Evolutionary conservation across 176 grass and related monocot genomes (phyloP).

Genomic region (Saccharum spontaneum): DNA sequence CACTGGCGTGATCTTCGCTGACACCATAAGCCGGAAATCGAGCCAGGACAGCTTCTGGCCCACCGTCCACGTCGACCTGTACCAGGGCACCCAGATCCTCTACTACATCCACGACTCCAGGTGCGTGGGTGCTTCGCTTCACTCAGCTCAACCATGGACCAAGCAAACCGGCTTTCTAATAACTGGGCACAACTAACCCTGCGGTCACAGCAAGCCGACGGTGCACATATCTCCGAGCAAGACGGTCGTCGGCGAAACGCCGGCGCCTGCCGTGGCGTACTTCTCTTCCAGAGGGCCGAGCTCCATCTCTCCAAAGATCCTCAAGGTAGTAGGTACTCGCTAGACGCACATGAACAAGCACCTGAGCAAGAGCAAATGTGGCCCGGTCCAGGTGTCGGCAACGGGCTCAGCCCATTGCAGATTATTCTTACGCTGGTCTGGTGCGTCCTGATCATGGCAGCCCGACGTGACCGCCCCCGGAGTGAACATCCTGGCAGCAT

Average conservation of each 20-base stretch:
- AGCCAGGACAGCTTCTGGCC: conserved; percentile 70
- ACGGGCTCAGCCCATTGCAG: neutral
- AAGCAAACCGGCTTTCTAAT: neutral
- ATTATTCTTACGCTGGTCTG: neutral
- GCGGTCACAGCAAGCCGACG: conserved; percentile 13
- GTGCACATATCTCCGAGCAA: conserved; percentile 51
- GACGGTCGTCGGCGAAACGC: conserved; percentile 49
- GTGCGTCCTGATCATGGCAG: conserved; percentile 37
- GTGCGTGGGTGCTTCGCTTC: conserved; percentile 1
- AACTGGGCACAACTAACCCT: neutral
- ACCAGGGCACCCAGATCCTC: conserved; percentile 74
- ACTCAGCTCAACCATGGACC: neutral
- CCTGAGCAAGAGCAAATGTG: neutral
- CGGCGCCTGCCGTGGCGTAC: conserved; percentile 66
- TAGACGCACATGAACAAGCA: neutral
- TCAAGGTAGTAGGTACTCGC: conserved; percentile 41
- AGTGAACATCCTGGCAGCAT: conserved; percentile 85
- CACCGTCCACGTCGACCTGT: conserved; percentile 67
- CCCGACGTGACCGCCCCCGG: conserved; percentile 84
- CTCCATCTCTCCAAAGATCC: conserved; percentile 70
- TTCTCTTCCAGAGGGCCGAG: conserved; percentile 92
- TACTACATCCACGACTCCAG: conserved; percentile 64
- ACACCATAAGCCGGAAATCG: conserved; percentile 40
- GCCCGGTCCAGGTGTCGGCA: neutral
- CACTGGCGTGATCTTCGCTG: conserved; percentile 76